phyloP scores from a whole-genome alignment of 208 protist genomes.

The Dictyostelium gargantuum region DNA sequence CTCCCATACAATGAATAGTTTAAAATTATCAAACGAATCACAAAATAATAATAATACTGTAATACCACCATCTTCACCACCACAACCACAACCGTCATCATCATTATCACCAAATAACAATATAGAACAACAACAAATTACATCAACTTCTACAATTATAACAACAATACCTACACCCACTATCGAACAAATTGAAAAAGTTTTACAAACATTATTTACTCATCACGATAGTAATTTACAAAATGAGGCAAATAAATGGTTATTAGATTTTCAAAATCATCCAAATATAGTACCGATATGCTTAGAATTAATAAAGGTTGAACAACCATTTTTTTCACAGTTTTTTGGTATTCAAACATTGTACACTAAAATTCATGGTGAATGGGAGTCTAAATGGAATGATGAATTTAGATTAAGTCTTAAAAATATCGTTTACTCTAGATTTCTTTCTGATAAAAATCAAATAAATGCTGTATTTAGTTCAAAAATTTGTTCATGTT shows the following conservation, averaged over 20 bases:
- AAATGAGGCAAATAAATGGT: conserved; percentile 57
- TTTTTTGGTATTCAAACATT: conserved; percentile 57
- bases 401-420: conserved; percentile 10
- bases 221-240: background rate
- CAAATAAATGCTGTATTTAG: background rate
- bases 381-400: conserved; percentile 42
- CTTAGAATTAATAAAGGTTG: conserved; percentile 17
- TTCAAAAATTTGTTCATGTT: conserved; percentile 12
- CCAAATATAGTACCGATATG: background rate
- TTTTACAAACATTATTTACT: conserved; percentile 38
- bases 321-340: conserved; percentile 25
- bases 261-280: conserved; percentile 51
- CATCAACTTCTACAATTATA: background rate
- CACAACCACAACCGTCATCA: background rate
- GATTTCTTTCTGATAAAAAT: background rate
- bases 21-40: background rate
- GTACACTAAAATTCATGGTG: conserved; percentile 6
- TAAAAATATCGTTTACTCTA: background rate
- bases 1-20: background rate
- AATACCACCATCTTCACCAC: background rate
- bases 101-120: background rate
- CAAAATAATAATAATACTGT: background rate
- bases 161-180: background rate
- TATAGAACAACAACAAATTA: background rate
- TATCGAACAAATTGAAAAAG: conserved; percentile 33